phyloP scores from a whole-genome alignment of 129 eudicot genomes.

The Saussurea involucrata region DNA sequence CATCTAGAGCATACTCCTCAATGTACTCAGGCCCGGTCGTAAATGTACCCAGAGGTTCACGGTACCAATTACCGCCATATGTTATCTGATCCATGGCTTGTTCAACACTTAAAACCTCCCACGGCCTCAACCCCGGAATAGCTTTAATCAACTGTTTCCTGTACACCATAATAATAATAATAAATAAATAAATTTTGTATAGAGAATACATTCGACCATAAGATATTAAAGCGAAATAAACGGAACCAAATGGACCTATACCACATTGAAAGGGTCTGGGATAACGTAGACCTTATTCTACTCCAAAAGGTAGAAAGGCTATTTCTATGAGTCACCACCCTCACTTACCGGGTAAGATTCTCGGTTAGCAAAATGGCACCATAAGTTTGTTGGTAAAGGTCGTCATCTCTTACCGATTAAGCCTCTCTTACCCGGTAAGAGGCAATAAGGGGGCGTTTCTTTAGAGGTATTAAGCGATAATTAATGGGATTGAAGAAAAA shows the following conservation, averaged over 20 bases:
- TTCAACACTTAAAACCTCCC: conserved; percentile 96
- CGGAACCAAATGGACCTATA: no score
- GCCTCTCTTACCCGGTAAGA: not conserved
- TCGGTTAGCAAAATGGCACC: not conserved
- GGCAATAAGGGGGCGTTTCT: not conserved
- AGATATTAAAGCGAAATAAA: no score
- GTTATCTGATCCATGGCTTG: conserved; percentile 95
- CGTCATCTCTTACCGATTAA: not conserved
- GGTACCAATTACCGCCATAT: conserved; percentile 74
- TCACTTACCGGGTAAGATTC: not conserved
- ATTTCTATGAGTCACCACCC: no score
- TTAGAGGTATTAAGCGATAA: no score
- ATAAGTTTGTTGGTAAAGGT: not conserved
- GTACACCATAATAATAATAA: conserved; percentile 9
- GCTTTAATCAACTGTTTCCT: conserved; percentile 62
- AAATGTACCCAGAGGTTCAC: conserved; percentile 76
- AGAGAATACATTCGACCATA: no score
- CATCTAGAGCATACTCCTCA: conserved; percentile 45
- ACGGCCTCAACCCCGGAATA: conserved; percentile 91
- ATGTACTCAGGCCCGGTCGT: conserved; percentile 85
- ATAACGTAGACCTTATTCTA: no score
- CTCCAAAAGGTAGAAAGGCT: no score
- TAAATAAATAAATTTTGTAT: not conserved
- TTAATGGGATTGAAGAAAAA: no score
- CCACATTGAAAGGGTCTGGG: no score